A percentile compares a stretch with the other conserved stretches of the same genome.
Evolutionary conservation across 139 green algal genomes (phyloP).

Genomic region (Coelastrella sp.): DNA sequence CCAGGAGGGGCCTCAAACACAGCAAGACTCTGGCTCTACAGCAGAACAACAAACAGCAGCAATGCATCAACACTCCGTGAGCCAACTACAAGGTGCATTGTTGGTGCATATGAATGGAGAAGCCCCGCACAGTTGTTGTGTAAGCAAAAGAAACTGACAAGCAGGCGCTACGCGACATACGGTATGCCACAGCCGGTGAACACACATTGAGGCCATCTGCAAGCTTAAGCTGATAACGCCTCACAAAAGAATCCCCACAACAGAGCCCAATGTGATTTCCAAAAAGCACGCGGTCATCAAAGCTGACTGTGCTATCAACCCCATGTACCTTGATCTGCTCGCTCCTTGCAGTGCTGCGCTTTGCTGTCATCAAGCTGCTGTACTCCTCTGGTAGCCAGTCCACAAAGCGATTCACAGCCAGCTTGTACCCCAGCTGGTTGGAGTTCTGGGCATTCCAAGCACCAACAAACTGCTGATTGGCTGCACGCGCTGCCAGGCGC

Average conservation of each 20-base stretch:
- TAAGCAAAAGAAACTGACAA: no score
- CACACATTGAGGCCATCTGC: no score
- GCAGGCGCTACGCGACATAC: no score
- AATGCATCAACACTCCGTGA: not conserved
- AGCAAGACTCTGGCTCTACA: not conserved
- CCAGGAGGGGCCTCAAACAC: not conserved
- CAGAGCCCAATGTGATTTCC: not conserved
- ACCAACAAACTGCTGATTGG: conserved; percentile 16
- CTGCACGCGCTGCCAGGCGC: conserved; percentile 19
- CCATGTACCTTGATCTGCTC: conserved; percentile 19
- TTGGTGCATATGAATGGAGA: not conserved
- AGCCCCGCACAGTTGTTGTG: not conserved
- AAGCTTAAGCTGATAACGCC: no score
- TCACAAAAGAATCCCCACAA: not conserved
- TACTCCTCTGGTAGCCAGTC: conserved; percentile 48
- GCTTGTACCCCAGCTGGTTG: conserved; percentile 38
- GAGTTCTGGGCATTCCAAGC: conserved; percentile 43
- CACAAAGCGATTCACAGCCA: conserved; percentile 47
- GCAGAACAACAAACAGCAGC: not conserved
- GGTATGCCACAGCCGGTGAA: no score
- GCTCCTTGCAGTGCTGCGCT: conserved; percentile 37
- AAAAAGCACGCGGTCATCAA: not conserved
- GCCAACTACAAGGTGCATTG: not conserved
- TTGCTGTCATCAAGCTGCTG: conserved; percentile 15
- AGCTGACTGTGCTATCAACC: not conserved